Base-by-base conservation (phyloP, 331 rosid genomes). In the Phaseolus coccineus region DNA sequence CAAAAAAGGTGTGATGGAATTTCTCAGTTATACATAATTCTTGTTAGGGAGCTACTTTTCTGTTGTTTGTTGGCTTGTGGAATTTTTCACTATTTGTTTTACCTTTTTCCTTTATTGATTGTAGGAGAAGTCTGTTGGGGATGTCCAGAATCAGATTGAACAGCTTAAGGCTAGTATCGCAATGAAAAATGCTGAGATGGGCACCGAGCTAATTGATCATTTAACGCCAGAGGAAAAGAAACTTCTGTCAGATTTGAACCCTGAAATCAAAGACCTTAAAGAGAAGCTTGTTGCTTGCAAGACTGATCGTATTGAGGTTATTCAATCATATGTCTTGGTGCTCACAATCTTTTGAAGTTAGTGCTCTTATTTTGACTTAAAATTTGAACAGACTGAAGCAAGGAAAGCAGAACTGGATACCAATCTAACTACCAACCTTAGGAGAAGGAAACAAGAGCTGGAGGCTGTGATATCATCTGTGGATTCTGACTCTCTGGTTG, bases 401-500 rank as follows among this genome's bases (percentile, higher is more conserved):
- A 89, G 93, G 79, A 95, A 91, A 84, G 94, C 99, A 7, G 98
- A 93, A 92, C 93, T 95, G 57, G 99, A 95, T 79, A 91, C 98
- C 67, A 95, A 95, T 88, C 86, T 95, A 77, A 90, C 97, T 15
- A 93, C 98, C 55, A 95, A 93, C 86, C 99, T 95, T 64, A 88
- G 90, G 89, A 91, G 97, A 84, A 89, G 97, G 83, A 95, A 82
- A 86, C 98, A 93, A 87, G 99, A 95, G 85, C 79, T 95, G 85
- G 99, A 95, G 82, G 92, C 90, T 58, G 87, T 88, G 35, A 85
- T 91, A 82, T 91, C 91, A 57, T 77, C 94, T 14, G 97, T 84
- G 51, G 94, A 91, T 66, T 87, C 88, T 69, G 94, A 90, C 67
- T 81, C 84, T 82, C 68, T 86, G 84, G 59, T 63, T 47, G 93